Evolutionary conservation across 305 asterid species (phyloP).

Genomic region (Galium porrigens): DNA sequence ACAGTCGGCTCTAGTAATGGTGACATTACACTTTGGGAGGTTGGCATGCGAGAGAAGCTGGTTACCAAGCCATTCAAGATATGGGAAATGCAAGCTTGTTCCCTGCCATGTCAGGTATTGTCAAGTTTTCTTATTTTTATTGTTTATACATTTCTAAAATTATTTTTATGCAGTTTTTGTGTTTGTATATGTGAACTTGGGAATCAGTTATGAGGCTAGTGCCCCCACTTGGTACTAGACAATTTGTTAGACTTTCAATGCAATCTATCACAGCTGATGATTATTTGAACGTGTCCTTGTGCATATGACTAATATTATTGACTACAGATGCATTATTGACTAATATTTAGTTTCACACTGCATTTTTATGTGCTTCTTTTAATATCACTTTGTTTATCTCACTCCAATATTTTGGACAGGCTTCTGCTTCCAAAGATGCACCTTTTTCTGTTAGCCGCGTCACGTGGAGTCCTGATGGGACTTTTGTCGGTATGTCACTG

Average conservation of each 20-base stretch:
- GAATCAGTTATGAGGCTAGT: neutral
- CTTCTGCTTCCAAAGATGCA: conserved; percentile 67
- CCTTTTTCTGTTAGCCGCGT: conserved; percentile 61
- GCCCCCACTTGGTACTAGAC: neutral
- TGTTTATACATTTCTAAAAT: neutral
- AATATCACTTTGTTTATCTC: conserved; percentile 10
- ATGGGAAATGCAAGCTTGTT: conserved; percentile 59
- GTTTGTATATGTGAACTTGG: neutral
- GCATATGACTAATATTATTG: neutral
- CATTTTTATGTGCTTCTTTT: neutral
- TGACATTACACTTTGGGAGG: conserved; percentile 73
- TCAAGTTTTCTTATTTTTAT: neutral
- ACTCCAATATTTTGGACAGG: conserved; percentile 37
- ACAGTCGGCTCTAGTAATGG: conserved; percentile 79
- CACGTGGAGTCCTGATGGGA: conserved; percentile 80
- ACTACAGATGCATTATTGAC: conserved; percentile 3
- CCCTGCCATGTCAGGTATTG: conserved; percentile 52
- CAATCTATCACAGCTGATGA: neutral
- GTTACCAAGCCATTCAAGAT: conserved; percentile 59
- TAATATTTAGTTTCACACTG: neutral
- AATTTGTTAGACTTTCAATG: neutral
- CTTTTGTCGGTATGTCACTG: conserved; percentile 45
- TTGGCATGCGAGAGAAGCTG: conserved; percentile 60
- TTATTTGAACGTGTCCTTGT: neutral
- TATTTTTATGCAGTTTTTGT: neutral